Conservation (phyloP, 352 stramenopile genomes). For the Phytophthora macrochlamydospora region DNA sequence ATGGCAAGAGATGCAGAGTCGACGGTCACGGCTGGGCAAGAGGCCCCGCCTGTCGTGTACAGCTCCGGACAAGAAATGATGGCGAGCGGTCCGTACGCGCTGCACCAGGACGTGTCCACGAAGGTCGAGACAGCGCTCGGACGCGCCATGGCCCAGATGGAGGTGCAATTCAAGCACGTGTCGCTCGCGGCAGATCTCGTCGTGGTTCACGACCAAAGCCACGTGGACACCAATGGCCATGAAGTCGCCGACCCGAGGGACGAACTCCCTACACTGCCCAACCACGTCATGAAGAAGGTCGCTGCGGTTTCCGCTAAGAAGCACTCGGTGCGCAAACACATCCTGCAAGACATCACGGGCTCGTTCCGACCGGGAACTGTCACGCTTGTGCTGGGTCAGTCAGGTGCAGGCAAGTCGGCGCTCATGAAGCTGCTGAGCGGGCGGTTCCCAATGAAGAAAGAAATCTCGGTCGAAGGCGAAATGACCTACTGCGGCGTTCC, state of each 20-base stretch:
- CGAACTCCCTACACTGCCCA: conserved; percentile 48
- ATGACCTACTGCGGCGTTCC: conserved; percentile 60
- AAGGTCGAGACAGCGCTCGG: conserved; percentile 54
- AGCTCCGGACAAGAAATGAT: conserved; percentile 37
- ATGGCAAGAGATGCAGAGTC: neutral
- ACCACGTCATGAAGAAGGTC: conserved; percentile 52
- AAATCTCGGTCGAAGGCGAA: conserved; percentile 42
- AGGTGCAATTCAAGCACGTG: conserved; percentile 58
- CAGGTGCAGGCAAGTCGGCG: conserved; percentile 56
- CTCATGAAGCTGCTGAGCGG: conserved; percentile 65
- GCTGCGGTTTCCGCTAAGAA: conserved; percentile 42
- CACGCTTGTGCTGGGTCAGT: conserved; percentile 64
- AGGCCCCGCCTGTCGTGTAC: conserved; percentile 30
- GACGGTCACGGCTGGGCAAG: neutral
- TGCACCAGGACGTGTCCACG: conserved; percentile 45
- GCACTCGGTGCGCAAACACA: conserved; percentile 39
- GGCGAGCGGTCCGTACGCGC: conserved; percentile 32
- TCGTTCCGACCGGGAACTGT: conserved; percentile 55
- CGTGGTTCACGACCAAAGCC: conserved; percentile 30
- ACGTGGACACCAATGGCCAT: conserved; percentile 6
- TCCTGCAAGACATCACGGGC: conserved; percentile 41
- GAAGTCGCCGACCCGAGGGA: conserved; percentile 8
- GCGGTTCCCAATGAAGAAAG: conserved; percentile 53
- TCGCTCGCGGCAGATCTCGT: conserved; percentile 53
- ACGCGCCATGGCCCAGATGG: conserved; percentile 53